Base-by-base conservation (phyloP, 2,329 filamentous ascomycete genomes). In the Penicillium brasilianum region DNA sequence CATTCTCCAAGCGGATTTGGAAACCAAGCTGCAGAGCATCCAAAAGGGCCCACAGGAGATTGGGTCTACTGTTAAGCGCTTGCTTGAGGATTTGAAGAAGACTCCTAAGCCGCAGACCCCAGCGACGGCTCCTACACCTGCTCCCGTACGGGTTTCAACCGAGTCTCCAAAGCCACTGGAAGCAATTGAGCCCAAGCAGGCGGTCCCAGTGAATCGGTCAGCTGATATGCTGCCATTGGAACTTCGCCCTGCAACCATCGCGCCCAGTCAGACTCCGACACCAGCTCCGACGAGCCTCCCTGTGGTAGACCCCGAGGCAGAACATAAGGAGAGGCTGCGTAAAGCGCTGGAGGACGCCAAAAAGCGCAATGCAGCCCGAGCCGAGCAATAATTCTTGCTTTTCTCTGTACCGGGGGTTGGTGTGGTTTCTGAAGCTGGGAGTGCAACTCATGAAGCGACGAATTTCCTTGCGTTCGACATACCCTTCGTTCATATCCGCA, bases 331-430 rank as follows among this genome's bases (percentile, higher is more conserved):
- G 60, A 76, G 83, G 64, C 69, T 85, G 53, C 80, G 78, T 49
- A 80, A 74, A 64, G 83, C 83, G 34, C 69, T 86, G 57, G 82
- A 85, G 62, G 80, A 81, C 59, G 84, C 84, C 9, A 85, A 85
- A 74, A 80, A 76, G 72, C 77, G 84, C 63, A 85, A 86, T 72
- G 82, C 77, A 6, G 74, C 72, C 34, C 74, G 71, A 41, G 61
- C 57, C 48, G 67, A 65, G 46, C 58, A 65, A 55, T 66, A 49
- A 34, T 18, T 34, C 44, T 36, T 20, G 32, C 44, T 57, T 53
- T 6, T 28, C 8, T 46, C 11, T 34, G 11, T 16, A 25, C 39
- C 53, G 46, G 30, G 41, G 41, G 9, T 44, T 63, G 34, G 28
- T 20, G 46, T 46, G 13, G 62, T 52, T 28, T 34, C 8, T 28